These are phyloP conservation scores for Leccinum huronense DNA, from an alignment of 1,284 basidiomycete genomes.

Conservation along the genomic window DNA sequence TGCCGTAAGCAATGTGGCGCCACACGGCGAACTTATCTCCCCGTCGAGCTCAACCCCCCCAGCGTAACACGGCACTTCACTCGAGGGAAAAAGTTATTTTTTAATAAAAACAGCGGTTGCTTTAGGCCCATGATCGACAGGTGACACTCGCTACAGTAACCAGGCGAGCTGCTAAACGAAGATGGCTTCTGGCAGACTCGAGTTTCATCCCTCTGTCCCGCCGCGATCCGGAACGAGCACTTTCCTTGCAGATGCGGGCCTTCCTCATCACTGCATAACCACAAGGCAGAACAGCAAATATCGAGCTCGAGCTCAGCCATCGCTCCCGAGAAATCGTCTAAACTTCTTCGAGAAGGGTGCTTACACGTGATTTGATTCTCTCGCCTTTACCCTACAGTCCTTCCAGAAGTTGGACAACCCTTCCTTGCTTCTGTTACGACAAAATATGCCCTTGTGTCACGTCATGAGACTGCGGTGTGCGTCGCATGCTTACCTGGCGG, in stretches of 20 bases:
- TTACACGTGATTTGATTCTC: slow-evolving; percentile 10
- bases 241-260: not conserved
- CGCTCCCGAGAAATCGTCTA: not conserved
- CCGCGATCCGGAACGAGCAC: slow-evolving; percentile 9
- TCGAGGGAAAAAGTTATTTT: not conserved
- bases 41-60: not conserved
- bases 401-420: slow-evolving; percentile 39
- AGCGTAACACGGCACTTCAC: not conserved
- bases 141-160: slow-evolving; percentile 8
- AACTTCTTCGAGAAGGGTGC: slow-evolving; percentile 1
- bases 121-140: slow-evolving; percentile 12
- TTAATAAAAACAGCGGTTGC: not conserved
- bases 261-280: not conserved
- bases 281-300: not conserved
- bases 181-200: slow-evolving; percentile 10
- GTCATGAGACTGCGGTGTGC: not conserved
- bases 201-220: slow-evolving; percentile 7
- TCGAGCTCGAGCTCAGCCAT: not conserved
- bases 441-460: slow-evolving; percentile 9
- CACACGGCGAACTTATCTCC: slow-evolving; percentile 27
- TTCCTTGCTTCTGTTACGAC: slow-evolving; percentile 43
- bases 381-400: slow-evolving; percentile 22
- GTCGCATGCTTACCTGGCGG: slow-evolving; percentile 50
- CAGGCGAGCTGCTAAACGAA: slow-evolving; percentile 4
- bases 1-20: slow-evolving; percentile 20